phyloP scores from a whole-genome alignment of 805 yeast genomes.

The Wickerhamiella australiensis region DNA sequence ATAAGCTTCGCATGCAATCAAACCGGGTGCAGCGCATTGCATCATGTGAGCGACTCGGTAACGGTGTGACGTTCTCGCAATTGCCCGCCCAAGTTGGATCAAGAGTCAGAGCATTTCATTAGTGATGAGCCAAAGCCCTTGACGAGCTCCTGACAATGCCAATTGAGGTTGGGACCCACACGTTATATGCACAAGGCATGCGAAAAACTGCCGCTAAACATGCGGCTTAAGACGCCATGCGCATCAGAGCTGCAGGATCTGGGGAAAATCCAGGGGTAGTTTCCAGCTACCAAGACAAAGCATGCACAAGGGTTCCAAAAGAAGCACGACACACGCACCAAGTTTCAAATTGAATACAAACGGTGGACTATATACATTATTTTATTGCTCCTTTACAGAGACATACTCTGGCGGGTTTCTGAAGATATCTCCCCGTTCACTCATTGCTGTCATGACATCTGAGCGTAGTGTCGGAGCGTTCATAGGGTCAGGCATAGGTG shows the following conservation, averaged over 20 bases:
- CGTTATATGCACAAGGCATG: background rate
- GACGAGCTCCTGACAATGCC: background rate
- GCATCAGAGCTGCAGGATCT: background rate
- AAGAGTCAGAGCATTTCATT: background rate
- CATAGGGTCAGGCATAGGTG: slow-evolving; percentile 27
- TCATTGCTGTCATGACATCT: slow-evolving; percentile 27
- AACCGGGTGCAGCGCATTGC: slow-evolving; percentile 1
- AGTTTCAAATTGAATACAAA: background rate
- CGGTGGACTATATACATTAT: background rate
- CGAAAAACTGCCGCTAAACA: background rate
- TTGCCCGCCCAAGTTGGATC: background rate
- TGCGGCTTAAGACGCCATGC: background rate
- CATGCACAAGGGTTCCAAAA: background rate
- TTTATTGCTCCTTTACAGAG: slow-evolving; percentile 12
- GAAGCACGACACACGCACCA: background rate
- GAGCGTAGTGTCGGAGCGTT: slow-evolving; percentile 20
- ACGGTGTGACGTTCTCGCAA: background rate
- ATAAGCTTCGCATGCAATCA: background rate
- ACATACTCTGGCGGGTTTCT: slow-evolving; percentile 25
- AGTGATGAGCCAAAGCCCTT: too few relatives aligned
- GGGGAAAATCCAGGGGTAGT: background rate
- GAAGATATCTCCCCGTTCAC: slow-evolving; percentile 30
- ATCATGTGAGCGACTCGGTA: background rate
- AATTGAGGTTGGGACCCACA: background rate
- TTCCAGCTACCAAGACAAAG: background rate